Evolutionary conservation across 202 grass and related monocot species (phyloP), one percentile per base, ranked within the genome.

Genomic region (Saccharum hybrid): DNA sequence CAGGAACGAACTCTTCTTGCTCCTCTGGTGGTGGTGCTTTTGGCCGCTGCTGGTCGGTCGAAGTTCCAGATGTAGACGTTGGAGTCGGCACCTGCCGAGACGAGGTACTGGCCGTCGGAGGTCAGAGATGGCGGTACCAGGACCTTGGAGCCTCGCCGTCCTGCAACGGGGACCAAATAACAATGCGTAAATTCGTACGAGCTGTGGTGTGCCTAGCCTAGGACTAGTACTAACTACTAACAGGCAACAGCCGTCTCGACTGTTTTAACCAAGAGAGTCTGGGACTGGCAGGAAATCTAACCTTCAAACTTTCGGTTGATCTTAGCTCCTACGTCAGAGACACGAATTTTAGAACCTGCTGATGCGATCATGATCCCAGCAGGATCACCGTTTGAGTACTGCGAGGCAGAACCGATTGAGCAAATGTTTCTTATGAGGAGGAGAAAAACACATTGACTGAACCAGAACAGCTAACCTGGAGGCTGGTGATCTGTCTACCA

Each of bases 31-130:
- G 62, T 84, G 49, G 8, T 57, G 48, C 78, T 12, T 64, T 61
- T 26, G 22, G 63, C 68, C 6, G 21, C 15, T 18, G 61, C 61
- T 12, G 13, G 30, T 5, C 31, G 3, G 67, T 86, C 75, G 14
- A 84, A 90, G 33, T 78, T 84, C 89, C 91, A 91, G 5, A 97
- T 92, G 68, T 89, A 90, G 39, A 97, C 87, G 13, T 89, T 81
- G 37, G 82, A 97, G 48, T 94, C 81, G 1, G 78, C 59, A 8
- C 82, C 87, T 0, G 90, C 87, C 5, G 94, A 94, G 61, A 97
- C 68, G 22, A 97, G 73, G 73, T 88, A 83, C 45, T 57, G 86
- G 3, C 89, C 89, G 15, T 97, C 91, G 4, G 85, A 83, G 16
- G 91, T 97, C 66, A 97, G 78, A 4, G 89, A 88, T 18, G 91